These are phyloP conservation scores for Plasmodium berghei DNA, from an alignment of 169 alveolate genomes.

Conservation along the genomic window DNA sequence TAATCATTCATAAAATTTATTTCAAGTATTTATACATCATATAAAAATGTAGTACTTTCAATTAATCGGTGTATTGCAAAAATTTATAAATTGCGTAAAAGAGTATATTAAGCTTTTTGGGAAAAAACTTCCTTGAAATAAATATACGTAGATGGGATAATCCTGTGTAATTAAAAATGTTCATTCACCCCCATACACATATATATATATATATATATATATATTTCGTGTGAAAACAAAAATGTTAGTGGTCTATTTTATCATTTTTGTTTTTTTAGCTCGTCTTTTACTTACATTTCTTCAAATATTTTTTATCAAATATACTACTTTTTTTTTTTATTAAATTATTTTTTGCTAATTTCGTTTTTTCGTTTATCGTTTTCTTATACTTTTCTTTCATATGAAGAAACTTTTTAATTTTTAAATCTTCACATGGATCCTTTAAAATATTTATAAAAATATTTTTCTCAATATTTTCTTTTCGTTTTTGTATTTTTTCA, in stretches of 20 bases:
- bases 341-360: slow-evolving; percentile 18
- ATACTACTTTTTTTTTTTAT: slow-evolving; percentile 58
- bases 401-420: slow-evolving; percentile 16
- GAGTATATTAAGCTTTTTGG: no score
- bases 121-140: no score
- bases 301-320: slow-evolving; percentile 58
- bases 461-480: slow-evolving; percentile 49
- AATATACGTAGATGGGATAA: no score
- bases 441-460: slow-evolving; percentile 38
- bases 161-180: neutral
- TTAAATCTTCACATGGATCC: slow-evolving; percentile 42
- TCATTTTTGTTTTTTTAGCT: neutral
- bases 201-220: neutral
- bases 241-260: neutral
- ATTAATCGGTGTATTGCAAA: no score
- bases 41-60: no score
- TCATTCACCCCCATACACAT: neutral
- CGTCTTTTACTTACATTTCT: neutral
- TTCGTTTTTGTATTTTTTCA: slow-evolving; percentile 15
- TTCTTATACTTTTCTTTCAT: slow-evolving; percentile 18
- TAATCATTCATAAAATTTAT: no score
- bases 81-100: no score
- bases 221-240: neutral
- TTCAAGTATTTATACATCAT: no score
- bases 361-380: slow-evolving; percentile 13